These are phyloP conservation scores for Dryas octopetala DNA, from an alignment of 306 rosid species.

Conservation along the genomic window DNA sequence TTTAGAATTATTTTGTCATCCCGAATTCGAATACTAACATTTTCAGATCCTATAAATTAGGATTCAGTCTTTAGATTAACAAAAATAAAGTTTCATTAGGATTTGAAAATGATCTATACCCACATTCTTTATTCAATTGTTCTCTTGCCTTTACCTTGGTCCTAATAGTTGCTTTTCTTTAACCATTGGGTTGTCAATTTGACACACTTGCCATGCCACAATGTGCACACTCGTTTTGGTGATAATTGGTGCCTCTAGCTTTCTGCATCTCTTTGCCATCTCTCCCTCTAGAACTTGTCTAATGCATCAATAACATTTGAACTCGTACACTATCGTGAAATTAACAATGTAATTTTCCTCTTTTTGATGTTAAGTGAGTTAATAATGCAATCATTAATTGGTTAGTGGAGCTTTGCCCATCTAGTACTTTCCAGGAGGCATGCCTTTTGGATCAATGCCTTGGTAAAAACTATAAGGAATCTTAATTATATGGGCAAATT, in stretches of 20 bases:
- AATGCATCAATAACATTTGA: neutral
- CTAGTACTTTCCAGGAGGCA: conserved; percentile 6
- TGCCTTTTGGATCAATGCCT: conserved; percentile 27
- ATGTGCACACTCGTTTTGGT: neutral
- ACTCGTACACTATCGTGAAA: conserved; percentile 5
- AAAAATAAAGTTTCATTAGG: neutral
- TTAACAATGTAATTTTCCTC: neutral
- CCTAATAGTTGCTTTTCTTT: neutral
- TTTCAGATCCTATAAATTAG: neutral
- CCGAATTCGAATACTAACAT: neutral
- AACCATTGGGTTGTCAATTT: neutral
- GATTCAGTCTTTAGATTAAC: neutral
- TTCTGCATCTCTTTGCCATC: neutral
- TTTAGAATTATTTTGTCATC: too few species aligned
- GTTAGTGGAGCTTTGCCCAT: conserved; percentile 38
- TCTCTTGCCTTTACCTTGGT: neutral
- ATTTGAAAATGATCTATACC: neutral
- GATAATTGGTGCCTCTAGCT: conserved; percentile 1
- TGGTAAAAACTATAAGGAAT: conserved; percentile 33
- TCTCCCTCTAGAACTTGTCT: neutral
- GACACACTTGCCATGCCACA: neutral
- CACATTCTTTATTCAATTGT: neutral
- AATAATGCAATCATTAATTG: conserved; percentile 35
- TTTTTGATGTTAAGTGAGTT: conserved; percentile 4
- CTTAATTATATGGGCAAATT: conserved; percentile 17